Evolutionary conservation across 768 basidiomycete genomes (phyloP).

Genomic region (Boletus pseudo-olivaceus): DNA sequence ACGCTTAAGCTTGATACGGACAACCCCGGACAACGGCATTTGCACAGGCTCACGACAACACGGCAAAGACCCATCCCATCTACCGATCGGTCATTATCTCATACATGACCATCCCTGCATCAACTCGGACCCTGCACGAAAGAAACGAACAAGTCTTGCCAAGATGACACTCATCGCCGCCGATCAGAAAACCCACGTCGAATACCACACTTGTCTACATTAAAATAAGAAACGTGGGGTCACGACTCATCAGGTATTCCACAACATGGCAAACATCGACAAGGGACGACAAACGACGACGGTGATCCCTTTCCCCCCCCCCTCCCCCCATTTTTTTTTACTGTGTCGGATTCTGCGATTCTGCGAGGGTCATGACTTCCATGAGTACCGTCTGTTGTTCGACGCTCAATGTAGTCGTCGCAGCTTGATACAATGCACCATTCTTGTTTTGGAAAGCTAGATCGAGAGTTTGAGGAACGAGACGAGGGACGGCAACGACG

Average conservation of each 20-base stretch:
- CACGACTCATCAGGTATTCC: not conserved
- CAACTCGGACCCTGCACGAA: not conserved
- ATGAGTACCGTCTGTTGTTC: constrained; percentile 80
- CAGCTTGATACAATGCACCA: constrained; percentile 58
- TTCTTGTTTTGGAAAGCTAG: constrained; percentile 72
- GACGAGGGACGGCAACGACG: not conserved
- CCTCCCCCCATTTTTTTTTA: not conserved
- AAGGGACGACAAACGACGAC: not conserved
- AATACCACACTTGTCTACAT: not conserved
- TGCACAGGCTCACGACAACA: not conserved
- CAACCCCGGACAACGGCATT: not conserved
- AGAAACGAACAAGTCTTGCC: not conserved
- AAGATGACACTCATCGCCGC: not conserved
- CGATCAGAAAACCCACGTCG: not conserved
- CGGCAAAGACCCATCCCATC: not conserved
- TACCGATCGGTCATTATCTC: too few species aligned
- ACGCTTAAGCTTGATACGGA: not conserved
- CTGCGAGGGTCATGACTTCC: constrained; percentile 79
- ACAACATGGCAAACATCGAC: not conserved
- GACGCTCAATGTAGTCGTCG: constrained; percentile 65
- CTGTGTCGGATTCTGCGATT: constrained; percentile 27
- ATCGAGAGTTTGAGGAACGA: not conserved
- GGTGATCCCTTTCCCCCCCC: not conserved
- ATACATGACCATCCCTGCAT: not conserved
- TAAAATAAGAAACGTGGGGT: not conserved